Percentiles rank a stretch among this genome's conserved stretches.
These are phyloP conservation scores for Neckera pumila DNA, from an alignment of 225 moss, liverwort and hornwort species.

Conservation along the genomic window DNA sequence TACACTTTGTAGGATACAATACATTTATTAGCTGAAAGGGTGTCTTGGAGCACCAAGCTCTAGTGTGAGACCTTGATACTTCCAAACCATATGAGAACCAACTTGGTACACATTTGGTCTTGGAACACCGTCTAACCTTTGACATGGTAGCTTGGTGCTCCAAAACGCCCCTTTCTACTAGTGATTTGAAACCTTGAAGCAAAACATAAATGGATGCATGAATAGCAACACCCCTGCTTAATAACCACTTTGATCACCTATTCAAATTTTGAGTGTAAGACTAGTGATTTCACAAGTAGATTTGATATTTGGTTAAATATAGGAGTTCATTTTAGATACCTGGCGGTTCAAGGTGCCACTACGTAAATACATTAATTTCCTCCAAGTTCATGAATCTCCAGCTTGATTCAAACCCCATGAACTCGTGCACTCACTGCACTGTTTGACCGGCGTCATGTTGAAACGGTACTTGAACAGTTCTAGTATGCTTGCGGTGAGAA, in stretches of 20 bases:
- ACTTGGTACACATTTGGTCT: neutral
- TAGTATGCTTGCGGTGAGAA: neutral
- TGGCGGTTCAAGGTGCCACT: too few relatives aligned
- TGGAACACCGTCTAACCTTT: neutral
- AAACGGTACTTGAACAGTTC: neutral
- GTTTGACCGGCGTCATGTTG: neutral
- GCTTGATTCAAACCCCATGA: neutral
- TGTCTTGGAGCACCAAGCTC: accelerated
- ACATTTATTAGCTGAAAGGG: accelerated
- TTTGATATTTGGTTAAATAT: neutral
- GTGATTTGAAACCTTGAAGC: neutral
- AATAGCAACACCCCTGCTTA: accelerated
- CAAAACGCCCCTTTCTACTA: accelerated
- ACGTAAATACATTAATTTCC: neutral
- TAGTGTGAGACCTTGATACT: accelerated
- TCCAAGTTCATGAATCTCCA: neutral
- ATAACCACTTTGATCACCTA: neutral
- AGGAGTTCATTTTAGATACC: neutral
- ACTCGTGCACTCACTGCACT: neutral
- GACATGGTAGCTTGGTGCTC: accelerated
- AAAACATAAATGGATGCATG: neutral
- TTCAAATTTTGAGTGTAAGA: neutral
- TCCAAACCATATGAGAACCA: neutral
- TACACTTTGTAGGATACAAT: neutral
- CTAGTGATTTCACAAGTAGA: accelerated